Conservation (phyloP, 306 rosid species). For the Adenanthera pavonina region DNA sequence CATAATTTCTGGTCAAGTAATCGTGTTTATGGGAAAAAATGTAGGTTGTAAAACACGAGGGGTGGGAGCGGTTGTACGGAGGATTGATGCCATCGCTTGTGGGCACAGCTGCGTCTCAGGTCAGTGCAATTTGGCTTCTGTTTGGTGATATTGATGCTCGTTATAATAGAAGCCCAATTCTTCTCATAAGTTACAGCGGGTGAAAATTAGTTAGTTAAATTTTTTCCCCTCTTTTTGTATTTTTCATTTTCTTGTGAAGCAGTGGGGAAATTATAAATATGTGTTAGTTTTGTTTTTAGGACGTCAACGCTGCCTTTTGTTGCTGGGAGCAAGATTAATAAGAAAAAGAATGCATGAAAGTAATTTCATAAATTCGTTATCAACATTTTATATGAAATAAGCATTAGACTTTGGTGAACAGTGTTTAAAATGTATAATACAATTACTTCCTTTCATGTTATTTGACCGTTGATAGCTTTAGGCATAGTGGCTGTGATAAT, state of each 20-base stretch:
- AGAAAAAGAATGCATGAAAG: not conserved
- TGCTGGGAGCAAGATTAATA: not conserved
- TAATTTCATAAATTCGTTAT: not conserved
- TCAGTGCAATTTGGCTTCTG: conserved; percentile 49
- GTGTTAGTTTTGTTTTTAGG: conserved; percentile 10
- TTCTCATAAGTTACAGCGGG: not conserved
- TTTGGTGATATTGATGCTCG: conserved; percentile 1
- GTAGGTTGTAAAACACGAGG: conserved; percentile 88
- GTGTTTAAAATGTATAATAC: conserved; percentile 1
- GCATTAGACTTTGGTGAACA: not conserved
- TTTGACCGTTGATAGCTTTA: not conserved
- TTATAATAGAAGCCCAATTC: not conserved
- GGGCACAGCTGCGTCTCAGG: conserved; percentile 97
- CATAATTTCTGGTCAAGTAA: not conserved
- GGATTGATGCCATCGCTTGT: conserved; percentile 83
- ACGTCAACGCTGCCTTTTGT: not conserved
- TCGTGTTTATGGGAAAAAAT: conserved; percentile 24
- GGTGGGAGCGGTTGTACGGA: conserved; percentile 90
- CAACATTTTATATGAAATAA: not conserved
- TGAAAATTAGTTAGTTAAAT: not conserved
- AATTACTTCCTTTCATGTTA: not conserved
- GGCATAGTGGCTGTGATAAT: not conserved
- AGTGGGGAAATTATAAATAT: not conserved
- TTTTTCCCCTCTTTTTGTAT: not conserved
- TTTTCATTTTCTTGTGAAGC: not conserved